Conservation (phyloP, 164 flowering plant species). For the Magnolia changhungtana region DNA sequence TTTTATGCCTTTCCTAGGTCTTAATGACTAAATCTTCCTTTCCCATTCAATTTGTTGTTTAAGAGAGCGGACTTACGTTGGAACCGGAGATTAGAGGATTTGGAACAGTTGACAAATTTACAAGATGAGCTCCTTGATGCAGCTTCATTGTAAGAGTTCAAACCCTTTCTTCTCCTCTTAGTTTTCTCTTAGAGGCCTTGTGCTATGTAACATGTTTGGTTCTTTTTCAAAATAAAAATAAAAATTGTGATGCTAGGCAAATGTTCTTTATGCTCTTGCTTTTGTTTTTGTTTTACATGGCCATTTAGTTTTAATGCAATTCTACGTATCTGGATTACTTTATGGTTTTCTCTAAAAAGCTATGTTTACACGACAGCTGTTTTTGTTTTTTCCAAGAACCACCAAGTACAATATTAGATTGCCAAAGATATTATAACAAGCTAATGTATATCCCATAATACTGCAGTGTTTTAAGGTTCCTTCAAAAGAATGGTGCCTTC, state of each 20-base stretch:
- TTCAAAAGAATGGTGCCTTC: background rate
- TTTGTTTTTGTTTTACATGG: too few relatives aligned
- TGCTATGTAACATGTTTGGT: background rate
- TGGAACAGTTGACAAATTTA: conserved; percentile 63
- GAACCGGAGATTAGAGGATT: conserved; percentile 78
- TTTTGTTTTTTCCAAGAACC: too few relatives aligned
- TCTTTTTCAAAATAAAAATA: too few relatives aligned
- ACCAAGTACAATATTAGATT: too few relatives aligned
- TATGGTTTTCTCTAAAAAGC: too few relatives aligned
- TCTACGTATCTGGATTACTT: too few relatives aligned
- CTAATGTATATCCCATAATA: too few relatives aligned
- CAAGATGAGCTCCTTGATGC: conserved; percentile 91
- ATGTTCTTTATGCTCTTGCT: background rate
- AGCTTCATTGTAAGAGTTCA: conserved; percentile 56
- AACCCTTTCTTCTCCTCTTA: background rate
- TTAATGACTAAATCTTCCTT: background rate
- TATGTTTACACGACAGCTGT: too few relatives aligned
- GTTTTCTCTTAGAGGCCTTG: background rate
- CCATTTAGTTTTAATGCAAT: too few relatives aligned
- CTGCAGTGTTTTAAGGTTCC: too few relatives aligned
- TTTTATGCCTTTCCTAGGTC: background rate
- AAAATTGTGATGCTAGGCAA: background rate
- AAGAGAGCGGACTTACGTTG: conserved; percentile 95
- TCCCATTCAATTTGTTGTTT: conserved; percentile 10
- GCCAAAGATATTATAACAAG: too few relatives aligned